Evolutionary conservation across 2,329 filamentous ascomycete genomes (phyloP).

Genomic region (Trichophyton simii): DNA sequence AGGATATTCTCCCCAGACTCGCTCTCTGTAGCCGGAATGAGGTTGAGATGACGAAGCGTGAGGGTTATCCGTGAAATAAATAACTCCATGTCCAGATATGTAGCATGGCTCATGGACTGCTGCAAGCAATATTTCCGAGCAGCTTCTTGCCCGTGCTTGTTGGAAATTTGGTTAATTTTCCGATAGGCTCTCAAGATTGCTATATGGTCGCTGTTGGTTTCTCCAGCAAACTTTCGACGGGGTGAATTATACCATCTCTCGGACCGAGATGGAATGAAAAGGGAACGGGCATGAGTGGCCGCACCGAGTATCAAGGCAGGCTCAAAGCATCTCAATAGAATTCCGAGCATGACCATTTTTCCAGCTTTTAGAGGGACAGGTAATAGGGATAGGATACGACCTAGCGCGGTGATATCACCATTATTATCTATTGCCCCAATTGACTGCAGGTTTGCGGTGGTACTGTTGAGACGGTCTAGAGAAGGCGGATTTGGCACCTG

Average conservation of each 20-base stretch:
- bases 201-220: conserved; percentile 36
- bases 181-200: conserved; percentile 33
- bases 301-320: conserved; percentile 37
- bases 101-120: conserved; percentile 25
- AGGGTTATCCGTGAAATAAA: conserved; percentile 28
- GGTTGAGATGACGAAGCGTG: conserved; percentile 24
- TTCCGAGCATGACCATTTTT: conserved; percentile 40
- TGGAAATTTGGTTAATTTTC: conserved; percentile 24
- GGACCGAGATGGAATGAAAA: conserved; percentile 19
- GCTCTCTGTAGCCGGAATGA: conserved; percentile 23
- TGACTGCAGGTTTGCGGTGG: conserved; percentile 28
- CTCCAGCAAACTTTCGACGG: conserved; percentile 22
- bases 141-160: conserved; percentile 19
- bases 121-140: conserved; percentile 22
- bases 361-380: conserved; percentile 35
- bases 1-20: conserved; percentile 17
- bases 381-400: conserved; percentile 31
- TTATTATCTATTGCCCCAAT: conserved; percentile 34
- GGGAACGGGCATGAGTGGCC: conserved; percentile 21
- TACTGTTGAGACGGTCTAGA: conserved; percentile 24
- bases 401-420: conserved; percentile 36
- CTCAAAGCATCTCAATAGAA: conserved; percentile 41
- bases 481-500: conserved; percentile 37
- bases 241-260: conserved; percentile 9
- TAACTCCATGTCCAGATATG: conserved; percentile 26